These are phyloP conservation scores for Panicum virgatum DNA, from an alignment of 202 grass and related monocot genomes.

Conservation along the genomic window DNA sequence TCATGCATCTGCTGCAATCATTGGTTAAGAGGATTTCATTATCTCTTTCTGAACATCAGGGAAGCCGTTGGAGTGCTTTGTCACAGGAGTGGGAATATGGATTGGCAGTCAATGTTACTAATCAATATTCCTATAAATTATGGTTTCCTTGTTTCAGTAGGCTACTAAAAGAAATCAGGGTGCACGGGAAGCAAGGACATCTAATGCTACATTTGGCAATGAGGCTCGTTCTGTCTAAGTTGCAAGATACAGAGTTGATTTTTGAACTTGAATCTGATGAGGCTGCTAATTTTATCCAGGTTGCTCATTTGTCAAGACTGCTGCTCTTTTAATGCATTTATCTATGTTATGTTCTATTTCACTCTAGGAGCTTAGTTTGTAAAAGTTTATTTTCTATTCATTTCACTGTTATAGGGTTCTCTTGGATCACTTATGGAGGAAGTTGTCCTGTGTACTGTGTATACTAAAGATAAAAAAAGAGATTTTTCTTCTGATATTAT, in stretches of 20 bases:
- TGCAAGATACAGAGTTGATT: constrained; percentile 77
- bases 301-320: constrained; percentile 33
- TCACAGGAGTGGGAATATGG: constrained; percentile 76
- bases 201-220: constrained; percentile 61
- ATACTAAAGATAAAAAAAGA: constrained; percentile 52
- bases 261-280: constrained; percentile 76
- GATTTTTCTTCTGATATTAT: constrained; percentile 41
- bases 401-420: constrained; percentile 53
- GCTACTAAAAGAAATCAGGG: constrained; percentile 64
- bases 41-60: constrained; percentile 27
- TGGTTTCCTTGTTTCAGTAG: constrained; percentile 95
- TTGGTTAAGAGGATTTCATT: constrained; percentile 46
- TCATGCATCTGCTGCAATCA: constrained; percentile 63
- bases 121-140: constrained; percentile 77
- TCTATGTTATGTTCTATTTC: constrained; percentile 2
- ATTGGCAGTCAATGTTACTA: constrained; percentile 60
- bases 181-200: constrained; percentile 48
- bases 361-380: neutral
- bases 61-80: constrained; percentile 35
- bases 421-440: constrained; percentile 86
- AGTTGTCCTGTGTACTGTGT: constrained; percentile 63
- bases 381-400: constrained; percentile 2
- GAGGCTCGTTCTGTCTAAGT: constrained; percentile 64
- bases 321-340: neutral
- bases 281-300: constrained; percentile 70